Base-by-base conservation (phyloP, 2,329 filamentous ascomycete genomes). In the Pezicula carpinea region DNA sequence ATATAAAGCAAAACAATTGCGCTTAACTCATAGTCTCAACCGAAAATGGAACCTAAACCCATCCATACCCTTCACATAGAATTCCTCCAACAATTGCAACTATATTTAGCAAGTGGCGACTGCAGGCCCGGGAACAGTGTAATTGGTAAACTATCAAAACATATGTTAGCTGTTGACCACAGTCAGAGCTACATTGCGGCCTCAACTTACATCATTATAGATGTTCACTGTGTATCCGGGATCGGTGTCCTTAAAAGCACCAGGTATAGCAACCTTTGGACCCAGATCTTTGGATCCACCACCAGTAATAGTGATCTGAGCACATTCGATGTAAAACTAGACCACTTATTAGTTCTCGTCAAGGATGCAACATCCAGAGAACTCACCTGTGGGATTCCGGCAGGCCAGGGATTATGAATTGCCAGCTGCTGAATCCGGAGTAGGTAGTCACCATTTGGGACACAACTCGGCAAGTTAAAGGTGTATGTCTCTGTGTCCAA, bases 251-350 rank as follows among this genome's bases (percentile, higher is more conserved):
- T 53, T 50, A 48, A 58, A 50, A 38, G 48, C 49, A 6, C 57
- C 57, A 6, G 57, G 55, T 44, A 58, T 56, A 8, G 51, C 48
- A 39, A 58, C 57, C 43, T 54, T 53, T 2, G 55, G 53, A 10
- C 54, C 52, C 15, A 53, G 38, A 38, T 50, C 41, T 32, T 39
- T 53, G 5, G 43, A 52, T 36, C 52, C 54, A 34, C 51, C 52
- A n/a, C 50, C 56, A 41, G 36, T 48, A 45, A 26, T 32, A 36
- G 31, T 41, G 38, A 44, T 34, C 38, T 36, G 33, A 26, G 33
- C 33, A 34, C 61, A 64, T 11, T 49, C 50, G 35, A 62, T 56
- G 36, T 64, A 64, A 49, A 62, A 64, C 44, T 55, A 33, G n/a
- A 19, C 21, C 19, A 47, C 10, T 22, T 33, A 22, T 32, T 23